A percentile compares a stretch with the other conserved stretches of the same genome.
phyloP scores from a whole-genome alignment of 768 basidiomycete species.

The Pulveroboletus sp. region DNA sequence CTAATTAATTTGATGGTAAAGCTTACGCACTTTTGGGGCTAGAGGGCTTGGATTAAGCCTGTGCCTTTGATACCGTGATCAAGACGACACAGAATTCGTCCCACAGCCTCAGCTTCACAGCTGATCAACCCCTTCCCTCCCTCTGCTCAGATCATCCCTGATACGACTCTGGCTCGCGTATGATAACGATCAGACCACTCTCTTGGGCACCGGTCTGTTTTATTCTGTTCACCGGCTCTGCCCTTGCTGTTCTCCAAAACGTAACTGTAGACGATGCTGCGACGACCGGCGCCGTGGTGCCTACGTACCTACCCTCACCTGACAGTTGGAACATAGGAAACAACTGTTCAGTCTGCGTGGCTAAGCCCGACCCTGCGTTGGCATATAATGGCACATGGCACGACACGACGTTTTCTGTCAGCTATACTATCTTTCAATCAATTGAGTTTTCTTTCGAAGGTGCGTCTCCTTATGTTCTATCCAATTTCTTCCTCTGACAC shows the following conservation, averaged over 20 bases:
- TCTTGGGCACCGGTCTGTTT: background rate
- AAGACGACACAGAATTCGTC: too few species aligned
- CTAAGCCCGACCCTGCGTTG: background rate
- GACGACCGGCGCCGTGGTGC: slow-evolving; percentile 7
- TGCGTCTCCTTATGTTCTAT: background rate
- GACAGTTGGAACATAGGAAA: slow-evolving; percentile 6
- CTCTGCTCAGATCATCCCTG: background rate
- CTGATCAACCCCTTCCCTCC: background rate
- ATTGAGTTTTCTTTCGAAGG: slow-evolving; percentile 16
- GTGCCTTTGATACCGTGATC: too few species aligned
- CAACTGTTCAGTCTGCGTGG: background rate
- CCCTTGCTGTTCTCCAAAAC: slow-evolving; percentile 11
- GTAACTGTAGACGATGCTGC: slow-evolving; percentile 19
- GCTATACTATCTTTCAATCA: background rate
- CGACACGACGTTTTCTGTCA: slow-evolving; percentile 1
- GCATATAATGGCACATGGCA: slow-evolving; percentile 21
- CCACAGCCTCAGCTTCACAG: too few species aligned
- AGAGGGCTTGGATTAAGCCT: too few species aligned
- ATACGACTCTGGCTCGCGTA: background rate
- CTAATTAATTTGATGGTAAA: too few species aligned
- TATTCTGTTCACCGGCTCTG: background rate
- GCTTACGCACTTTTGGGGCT: too few species aligned
- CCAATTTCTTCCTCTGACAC: background rate
- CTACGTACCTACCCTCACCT: slow-evolving; percentile 9
- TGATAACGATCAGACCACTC: background rate